Evolutionary conservation across 805 yeast genomes (phyloP).

Genomic region (Wickerhamiella australiensis): DNA sequence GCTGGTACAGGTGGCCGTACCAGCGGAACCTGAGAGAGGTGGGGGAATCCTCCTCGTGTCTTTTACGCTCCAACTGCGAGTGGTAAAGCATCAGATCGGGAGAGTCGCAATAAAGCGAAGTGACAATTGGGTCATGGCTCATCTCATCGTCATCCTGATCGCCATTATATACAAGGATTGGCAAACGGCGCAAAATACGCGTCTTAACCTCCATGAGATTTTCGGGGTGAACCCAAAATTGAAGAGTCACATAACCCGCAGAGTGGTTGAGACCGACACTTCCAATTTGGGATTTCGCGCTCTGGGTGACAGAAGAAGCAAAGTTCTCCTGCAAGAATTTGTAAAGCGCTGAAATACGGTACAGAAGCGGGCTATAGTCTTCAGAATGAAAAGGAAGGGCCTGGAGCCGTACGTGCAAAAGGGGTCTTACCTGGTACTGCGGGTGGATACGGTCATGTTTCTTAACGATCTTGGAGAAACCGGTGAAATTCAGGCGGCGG

Average conservation of each 20-base stretch:
- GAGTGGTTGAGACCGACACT: conserved; percentile 27
- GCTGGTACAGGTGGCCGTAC: conserved; percentile 69
- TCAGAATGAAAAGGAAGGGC: conserved; percentile 86
- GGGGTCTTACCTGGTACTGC: conserved; percentile 76
- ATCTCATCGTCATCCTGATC: conserved; percentile 37
- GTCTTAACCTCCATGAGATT: conserved; percentile 95
- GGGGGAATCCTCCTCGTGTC: conserved; percentile 35
- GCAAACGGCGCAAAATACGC: conserved; percentile 83
- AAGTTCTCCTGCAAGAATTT: conserved; percentile 68
- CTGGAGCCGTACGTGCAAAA: conserved; percentile 75
- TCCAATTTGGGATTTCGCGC: conserved; percentile 27
- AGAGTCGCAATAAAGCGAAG: conserved; percentile 81
- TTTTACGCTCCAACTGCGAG: conserved; percentile 55
- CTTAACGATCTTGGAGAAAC: conserved; percentile 86
- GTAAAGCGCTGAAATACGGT: conserved; percentile 65
- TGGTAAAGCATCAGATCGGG: conserved; percentile 73
- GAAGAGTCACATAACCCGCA: conserved; percentile 43
- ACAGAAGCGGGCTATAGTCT: conserved; percentile 83
- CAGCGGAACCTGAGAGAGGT: conserved; percentile 79
- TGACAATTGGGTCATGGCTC: conserved; percentile 62
- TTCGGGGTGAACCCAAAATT: conserved; percentile 97
- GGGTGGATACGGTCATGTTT: conserved; percentile 90
- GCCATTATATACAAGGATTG: conserved; percentile 67
- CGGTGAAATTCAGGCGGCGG: conserved; percentile 86
- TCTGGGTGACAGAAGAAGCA: conserved; percentile 25